A percentile compares a stretch with the other conserved stretches of the same genome.
Evolutionary conservation across 257 asterid genomes (phyloP).

Genomic region (Fraxinus americana): DNA sequence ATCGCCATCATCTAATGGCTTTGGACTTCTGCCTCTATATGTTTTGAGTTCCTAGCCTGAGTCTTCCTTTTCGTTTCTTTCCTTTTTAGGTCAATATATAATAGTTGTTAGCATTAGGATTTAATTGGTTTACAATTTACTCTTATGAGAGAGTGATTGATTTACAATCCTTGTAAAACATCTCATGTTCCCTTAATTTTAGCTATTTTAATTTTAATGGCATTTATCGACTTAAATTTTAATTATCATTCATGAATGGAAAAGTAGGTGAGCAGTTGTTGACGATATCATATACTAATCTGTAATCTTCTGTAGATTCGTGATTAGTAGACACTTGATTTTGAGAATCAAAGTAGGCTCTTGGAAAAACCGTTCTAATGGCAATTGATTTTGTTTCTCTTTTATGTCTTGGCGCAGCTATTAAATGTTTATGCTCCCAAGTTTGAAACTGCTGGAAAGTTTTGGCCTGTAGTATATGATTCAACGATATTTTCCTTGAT

Average conservation of each 20-base stretch:
- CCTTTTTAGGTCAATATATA: too few relatives aligned
- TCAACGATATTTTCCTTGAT: conserved; percentile 76
- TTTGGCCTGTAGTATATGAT: conserved; percentile 94
- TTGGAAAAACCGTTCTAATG: not conserved
- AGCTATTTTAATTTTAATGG: not conserved
- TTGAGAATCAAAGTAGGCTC: not conserved
- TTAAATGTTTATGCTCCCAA: conserved; percentile 72
- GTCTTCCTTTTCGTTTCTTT: too few relatives aligned
- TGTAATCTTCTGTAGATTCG: conserved; percentile 15
- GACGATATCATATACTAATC: not conserved
- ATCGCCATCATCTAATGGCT: too few relatives aligned
- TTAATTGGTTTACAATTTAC: not conserved
- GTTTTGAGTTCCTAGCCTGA: too few relatives aligned
- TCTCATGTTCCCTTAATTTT: not conserved
- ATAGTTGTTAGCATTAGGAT: not conserved
- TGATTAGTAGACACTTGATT: not conserved
- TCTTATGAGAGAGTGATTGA: not conserved
- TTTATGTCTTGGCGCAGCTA: conserved; percentile 46
- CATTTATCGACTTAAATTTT: not conserved
- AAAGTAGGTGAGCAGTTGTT: not conserved
- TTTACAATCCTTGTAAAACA: not conserved
- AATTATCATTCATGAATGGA: not conserved
- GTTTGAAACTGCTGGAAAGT: conserved; percentile 87
- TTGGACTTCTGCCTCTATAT: too few relatives aligned
- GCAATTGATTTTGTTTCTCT: conserved; percentile 18